Base-by-base conservation (phyloP, 768 basidiomycete genomes). In the Boletus eberwhitei region DNA sequence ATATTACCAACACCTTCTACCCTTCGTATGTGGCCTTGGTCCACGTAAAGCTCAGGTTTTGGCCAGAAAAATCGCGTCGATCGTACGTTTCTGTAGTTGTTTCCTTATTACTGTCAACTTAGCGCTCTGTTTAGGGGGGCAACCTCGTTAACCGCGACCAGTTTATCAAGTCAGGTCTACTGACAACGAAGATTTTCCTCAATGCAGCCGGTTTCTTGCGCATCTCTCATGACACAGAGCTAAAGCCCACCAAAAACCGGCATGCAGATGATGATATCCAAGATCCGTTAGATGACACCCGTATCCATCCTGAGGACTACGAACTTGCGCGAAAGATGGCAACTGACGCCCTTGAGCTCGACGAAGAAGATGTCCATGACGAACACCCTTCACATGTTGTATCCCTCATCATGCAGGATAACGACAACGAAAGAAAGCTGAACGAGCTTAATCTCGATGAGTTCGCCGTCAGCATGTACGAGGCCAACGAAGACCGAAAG, bases 251-350 rank as follows among this genome's bases (percentile, higher is more conserved):
- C 32, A 90, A 90, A 71, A 79, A 80, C 41, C 77, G 80, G 36
- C 78, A 80, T 47, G 72, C 74, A 55, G 84, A 87, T 32, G 83
- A 84, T 43, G 88, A 90, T 42, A 79, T 83, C 52, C 83, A 82
- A 35, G 97, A 99, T 70, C 92, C 95, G 5, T 77, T 99, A 49
- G 97, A 99, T 66, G 86, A 86, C 65, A 98, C 95, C 36, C 90
- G 97, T 19, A 92, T 99, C 50, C 97, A 99, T 66, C 93, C 93
- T 7, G 92, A 96, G 68, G 97, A 99, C 72, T 99, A 98, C 66
- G 95, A 98, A 60, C 79, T 98, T 37, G 96, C 97, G 4, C 86
- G 93, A 35, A 98, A 98, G 77, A 97, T 99, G 94, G 96, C 96
- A 36, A 90, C 92, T 19, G 94, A 98, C 71, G 93, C 96, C 5